Conservation (phyloP, 2,329 filamentous ascomycete species). For the Chrysoporthe cubensis region DNA sequence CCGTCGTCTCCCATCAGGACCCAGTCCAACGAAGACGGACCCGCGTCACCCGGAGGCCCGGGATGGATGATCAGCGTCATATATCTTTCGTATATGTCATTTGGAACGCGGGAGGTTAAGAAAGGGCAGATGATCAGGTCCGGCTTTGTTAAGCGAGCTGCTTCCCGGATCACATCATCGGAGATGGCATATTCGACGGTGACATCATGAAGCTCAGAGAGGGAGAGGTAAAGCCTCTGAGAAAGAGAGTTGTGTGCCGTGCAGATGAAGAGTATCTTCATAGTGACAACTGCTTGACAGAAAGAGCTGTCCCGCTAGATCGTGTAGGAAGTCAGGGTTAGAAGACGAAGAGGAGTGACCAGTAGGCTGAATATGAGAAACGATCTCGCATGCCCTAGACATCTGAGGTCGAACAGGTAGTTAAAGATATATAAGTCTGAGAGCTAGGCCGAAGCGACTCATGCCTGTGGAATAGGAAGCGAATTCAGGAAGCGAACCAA, state of each 20-base stretch:
- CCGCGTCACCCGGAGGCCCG: constrained; percentile 46
- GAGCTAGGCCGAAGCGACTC: neutral
- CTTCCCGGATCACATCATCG: constrained; percentile 41
- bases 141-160: constrained; percentile 41
- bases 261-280: constrained; percentile 45
- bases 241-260: constrained; percentile 50
- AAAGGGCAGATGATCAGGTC: constrained; percentile 49
- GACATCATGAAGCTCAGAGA: constrained; percentile 42
- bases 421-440: neutral
- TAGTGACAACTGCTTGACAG: neutral
- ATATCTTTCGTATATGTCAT: constrained; percentile 41
- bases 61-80: constrained; percentile 47
- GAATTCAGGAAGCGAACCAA: neutral
- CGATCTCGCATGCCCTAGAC: neutral
- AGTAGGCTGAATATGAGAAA: neutral
- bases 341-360: neutral
- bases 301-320: neutral
- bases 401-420: too few species aligned
- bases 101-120: constrained; percentile 43
- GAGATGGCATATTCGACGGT: constrained; percentile 45
- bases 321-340: too few species aligned
- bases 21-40: constrained; percentile 48
- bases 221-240: constrained; percentile 42
- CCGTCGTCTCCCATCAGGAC: constrained; percentile 48
- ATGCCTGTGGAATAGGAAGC: neutral